Percentiles rank a stretch among this genome's conserved stretches.
These are phyloP conservation scores for Vanderwaltozyma polyspora DNA, from an alignment of 805 yeast genomes.

Conservation along the genomic window DNA sequence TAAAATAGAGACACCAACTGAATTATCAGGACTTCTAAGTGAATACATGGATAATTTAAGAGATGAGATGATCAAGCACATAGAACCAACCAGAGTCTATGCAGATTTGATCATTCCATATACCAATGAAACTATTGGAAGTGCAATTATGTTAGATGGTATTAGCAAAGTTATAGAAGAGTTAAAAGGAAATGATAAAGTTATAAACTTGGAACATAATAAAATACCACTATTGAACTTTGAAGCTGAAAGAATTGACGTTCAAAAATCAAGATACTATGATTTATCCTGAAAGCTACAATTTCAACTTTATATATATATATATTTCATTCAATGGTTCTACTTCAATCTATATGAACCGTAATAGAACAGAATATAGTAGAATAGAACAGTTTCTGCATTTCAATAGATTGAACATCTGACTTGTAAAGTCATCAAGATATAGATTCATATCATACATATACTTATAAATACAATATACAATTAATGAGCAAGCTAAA, in stretches of 20 bases:
- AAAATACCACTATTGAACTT: conserved; percentile 19
- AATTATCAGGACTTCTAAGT: conserved; percentile 13
- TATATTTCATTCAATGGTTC: too few species aligned
- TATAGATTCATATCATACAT: too few species aligned
- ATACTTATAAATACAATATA: too few species aligned
- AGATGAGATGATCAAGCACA: conserved; percentile 22
- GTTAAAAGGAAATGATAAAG: conserved; percentile 3
- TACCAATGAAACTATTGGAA: conserved; percentile 19
- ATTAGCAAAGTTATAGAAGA: conserved; percentile 22
- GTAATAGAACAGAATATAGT: too few species aligned
- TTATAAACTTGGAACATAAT: conserved; percentile 1
- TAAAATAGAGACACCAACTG: conserved; percentile 7
- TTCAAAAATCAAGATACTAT: conserved; percentile 24
- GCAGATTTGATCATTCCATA: conserved; percentile 27
- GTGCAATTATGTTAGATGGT: conserved; percentile 24
- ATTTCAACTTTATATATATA: too few species aligned
- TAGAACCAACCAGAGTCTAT: conserved; percentile 21
- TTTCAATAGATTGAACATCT: too few species aligned
- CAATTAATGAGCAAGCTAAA: too few species aligned
- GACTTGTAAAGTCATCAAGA: too few species aligned
- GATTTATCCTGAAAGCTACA: conserved; percentile 15
- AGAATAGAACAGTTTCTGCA: too few species aligned
- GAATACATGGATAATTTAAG: conserved; percentile 24
- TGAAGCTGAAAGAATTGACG: conserved; percentile 22
- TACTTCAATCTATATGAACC: too few species aligned